Percentiles rank a stretch among this genome's conserved stretches.
These are phyloP conservation scores for Alternaria alternata DNA, from an alignment of 2,329 filamentous ascomycete species.

Conservation along the genomic window DNA sequence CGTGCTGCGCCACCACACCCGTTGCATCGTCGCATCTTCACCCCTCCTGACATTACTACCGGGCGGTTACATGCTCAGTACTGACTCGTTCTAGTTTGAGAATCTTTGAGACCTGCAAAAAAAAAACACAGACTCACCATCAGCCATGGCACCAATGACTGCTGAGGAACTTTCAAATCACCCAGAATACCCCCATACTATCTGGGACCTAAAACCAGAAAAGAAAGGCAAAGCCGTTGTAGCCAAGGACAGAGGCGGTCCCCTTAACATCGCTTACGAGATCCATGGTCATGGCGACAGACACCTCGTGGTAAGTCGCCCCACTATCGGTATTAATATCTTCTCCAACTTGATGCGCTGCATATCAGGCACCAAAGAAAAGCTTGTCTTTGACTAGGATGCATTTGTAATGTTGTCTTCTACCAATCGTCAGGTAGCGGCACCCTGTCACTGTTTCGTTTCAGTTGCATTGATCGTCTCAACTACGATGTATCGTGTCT, in stretches of 20 bases:
- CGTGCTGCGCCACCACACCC: slow-evolving; percentile 28
- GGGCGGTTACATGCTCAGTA: neutral
- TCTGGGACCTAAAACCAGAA: slow-evolving; percentile 75
- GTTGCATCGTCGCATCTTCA: slow-evolving; percentile 13
- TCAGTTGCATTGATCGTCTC: slow-evolving; percentile 49
- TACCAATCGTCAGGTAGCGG: slow-evolving; percentile 14
- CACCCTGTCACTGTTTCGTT: slow-evolving; percentile 44
- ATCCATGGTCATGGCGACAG: slow-evolving; percentile 77
- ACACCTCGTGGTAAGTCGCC: slow-evolving; percentile 73
- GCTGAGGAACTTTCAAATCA: slow-evolving; percentile 68
- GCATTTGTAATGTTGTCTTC: slow-evolving; percentile 33
- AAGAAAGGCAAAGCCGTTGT: slow-evolving; percentile 68
- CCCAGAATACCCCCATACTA: slow-evolving; percentile 70
- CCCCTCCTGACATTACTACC: slow-evolving; percentile 5
- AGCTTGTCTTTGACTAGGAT: slow-evolving; percentile 1
- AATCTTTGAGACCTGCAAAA: neutral
- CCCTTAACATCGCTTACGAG: slow-evolving; percentile 79
- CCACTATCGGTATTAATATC: slow-evolving; percentile 23
- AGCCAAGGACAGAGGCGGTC: slow-evolving; percentile 75
- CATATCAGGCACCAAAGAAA: slow-evolving; percentile 19
- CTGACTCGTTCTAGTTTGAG: slow-evolving; percentile 17
- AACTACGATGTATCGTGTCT: slow-evolving; percentile 36
- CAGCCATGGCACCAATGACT: slow-evolving; percentile 51
- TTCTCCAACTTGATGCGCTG: slow-evolving; percentile 23
- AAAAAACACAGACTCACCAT: neutral